A percentile compares a stretch with the other conserved stretches of the same genome.
These are phyloP conservation scores for Penicillium nucicola DNA, from an alignment of 495 filamentous ascomycete genomes.

Conservation along the genomic window DNA sequence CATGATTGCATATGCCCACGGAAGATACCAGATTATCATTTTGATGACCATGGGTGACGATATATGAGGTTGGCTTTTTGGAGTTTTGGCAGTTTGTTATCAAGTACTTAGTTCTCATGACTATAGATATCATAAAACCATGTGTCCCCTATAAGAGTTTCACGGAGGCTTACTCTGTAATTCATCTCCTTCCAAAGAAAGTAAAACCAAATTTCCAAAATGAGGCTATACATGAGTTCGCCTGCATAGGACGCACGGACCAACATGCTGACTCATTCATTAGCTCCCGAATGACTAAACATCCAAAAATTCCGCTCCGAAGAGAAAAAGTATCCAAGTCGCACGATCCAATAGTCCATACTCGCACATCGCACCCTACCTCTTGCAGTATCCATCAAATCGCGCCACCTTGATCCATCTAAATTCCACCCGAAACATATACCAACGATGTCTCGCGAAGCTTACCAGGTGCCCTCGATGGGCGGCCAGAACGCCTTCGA, in stretches of 20 bases:
- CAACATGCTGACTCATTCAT: background rate
- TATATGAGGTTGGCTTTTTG: background rate
- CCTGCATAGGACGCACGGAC: background rate
- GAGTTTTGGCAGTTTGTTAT: background rate
- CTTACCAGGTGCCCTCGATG: constrained; percentile 46
- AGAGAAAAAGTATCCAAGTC: constrained; percentile 6
- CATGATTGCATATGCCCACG: constrained; percentile 11
- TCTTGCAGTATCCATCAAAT: background rate
- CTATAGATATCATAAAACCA: background rate
- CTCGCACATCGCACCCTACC: background rate
- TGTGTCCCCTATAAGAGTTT: background rate
- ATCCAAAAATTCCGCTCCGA: constrained; percentile 3
- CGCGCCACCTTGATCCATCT: background rate
- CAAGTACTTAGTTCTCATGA: background rate
- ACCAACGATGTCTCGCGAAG: constrained; percentile 46
- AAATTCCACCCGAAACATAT: background rate
- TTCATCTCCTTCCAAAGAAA: too few relatives aligned
- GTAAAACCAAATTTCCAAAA: too few relatives aligned
- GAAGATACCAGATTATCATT: constrained; percentile 17
- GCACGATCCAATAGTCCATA: background rate
- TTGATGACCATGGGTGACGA: background rate
- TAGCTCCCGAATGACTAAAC: too few relatives aligned
- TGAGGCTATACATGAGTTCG: too few relatives aligned
- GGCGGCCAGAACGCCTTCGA: constrained; percentile 39
- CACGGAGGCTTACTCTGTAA: too few relatives aligned